Evolutionary conservation across 2,329 filamentous ascomycete species (phyloP), one percentile per base, ranked within the genome.

Genomic region (Dothidotthia symphoricarpi): DNA sequence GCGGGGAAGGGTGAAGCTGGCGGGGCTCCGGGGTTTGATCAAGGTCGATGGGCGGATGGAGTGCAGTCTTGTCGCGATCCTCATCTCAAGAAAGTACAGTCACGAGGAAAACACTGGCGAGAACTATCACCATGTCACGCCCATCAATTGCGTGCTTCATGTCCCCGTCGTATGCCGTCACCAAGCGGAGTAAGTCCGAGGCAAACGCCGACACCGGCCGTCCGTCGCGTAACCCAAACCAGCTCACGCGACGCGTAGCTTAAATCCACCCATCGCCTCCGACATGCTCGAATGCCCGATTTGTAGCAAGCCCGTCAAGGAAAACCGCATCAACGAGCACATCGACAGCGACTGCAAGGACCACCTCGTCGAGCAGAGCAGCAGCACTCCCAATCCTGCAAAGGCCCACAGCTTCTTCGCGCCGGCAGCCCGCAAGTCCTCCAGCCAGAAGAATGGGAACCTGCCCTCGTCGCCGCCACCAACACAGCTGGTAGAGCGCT

Each of bases 251-350:
- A n/a, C n/a, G n/a, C n/a, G n/a, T n/a, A n/a, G n/a, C n/a, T n/a
- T n/a, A n/a, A n/a, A n/a, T n/a, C 19, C 5, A 9, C 19, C 19
- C 9, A 22, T 22, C 5, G 19, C 19, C 19, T n/a, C 30, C 42
- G 41, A 42, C 24, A 71, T 74, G 75, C 86, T 94, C 53, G 78
- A 81, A 56, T 95, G 89, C 63, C 89, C 89, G 12, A 86, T 90
- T 51, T 95, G 89, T 72, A 75, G 79, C 59, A 84, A 85, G 55
- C 73, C 76, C 39, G 87, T 93, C 56, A 83, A 80, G 49, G 71
- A 83, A 50, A 71, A 73, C 59, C 79, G 85, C 51, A 97, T 97
- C 74, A 97, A 97, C 69, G 76, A 77, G 52, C 91, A 97, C 67
- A 81, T 97, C 61, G 93, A 97, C 70, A 91, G 88, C 19, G 79